Evolutionary conservation across 805 yeast genomes (phyloP).

Genomic region (Candida nanaspora): DNA sequence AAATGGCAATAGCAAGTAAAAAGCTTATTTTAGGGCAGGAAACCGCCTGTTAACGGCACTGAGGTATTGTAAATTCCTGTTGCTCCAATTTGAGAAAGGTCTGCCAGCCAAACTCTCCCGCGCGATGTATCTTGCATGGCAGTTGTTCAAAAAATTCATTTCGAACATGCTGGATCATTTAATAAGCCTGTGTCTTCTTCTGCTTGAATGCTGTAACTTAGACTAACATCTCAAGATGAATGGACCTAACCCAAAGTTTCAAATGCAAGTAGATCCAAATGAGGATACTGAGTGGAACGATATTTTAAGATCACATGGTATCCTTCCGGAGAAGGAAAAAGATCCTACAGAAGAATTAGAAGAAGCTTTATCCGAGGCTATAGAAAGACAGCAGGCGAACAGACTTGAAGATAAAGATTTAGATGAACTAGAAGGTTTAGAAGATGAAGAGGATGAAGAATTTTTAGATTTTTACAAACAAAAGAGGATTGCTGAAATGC

Average conservation of each 20-base stretch:
- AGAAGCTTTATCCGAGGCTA: conserved; percentile 80
- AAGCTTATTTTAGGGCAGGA: too few relatives aligned
- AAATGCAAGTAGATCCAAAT: conserved; percentile 84
- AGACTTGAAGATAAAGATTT: conserved; percentile 70
- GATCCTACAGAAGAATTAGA: conserved; percentile 85
- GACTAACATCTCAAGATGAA: conserved; percentile 1
- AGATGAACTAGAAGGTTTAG: conserved; percentile 79
- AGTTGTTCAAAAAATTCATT: too few relatives aligned
- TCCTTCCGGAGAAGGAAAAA: conserved; percentile 86
- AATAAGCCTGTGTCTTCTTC: too few relatives aligned
- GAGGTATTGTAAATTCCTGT: too few relatives aligned
- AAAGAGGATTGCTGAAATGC: conserved; percentile 71
- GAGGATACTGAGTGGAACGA: conserved; percentile 99
- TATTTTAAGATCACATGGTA: conserved; percentile 80
- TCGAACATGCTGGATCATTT: too few relatives aligned
- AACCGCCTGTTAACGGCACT: too few relatives aligned
- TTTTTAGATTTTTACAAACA: conserved; percentile 71
- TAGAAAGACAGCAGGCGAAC: conserved; percentile 71
- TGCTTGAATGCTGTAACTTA: too few relatives aligned
- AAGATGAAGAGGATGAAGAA: conserved; percentile 91
- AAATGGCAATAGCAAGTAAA: too few relatives aligned
- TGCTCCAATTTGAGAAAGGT: too few relatives aligned
- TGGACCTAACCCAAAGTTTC: conserved; percentile 48
- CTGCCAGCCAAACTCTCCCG: too few relatives aligned
- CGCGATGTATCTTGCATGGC: too few relatives aligned